Evolutionary conservation across 371 early-diverging fungal genomes (phyloP).

Genomic region (Entomophthora muscae): DNA sequence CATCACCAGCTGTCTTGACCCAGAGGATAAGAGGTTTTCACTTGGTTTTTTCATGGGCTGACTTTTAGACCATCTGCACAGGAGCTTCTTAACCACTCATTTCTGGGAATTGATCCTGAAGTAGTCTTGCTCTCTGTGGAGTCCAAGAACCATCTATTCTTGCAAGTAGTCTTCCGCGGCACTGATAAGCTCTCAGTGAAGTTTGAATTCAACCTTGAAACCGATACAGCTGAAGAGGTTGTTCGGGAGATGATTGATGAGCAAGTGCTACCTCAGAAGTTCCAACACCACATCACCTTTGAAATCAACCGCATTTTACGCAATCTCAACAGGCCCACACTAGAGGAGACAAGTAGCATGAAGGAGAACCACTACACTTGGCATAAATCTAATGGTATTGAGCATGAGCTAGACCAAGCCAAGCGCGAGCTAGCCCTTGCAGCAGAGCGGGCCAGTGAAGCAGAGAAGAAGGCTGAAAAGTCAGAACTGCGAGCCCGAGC

Average conservation of each 20-base stretch:
- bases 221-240: slow-evolving; percentile 80
- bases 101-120: slow-evolving; percentile 63
- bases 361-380: background rate
- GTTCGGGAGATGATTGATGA: slow-evolving; percentile 83
- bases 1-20: slow-evolving; percentile 53
- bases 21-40: slow-evolving; percentile 43
- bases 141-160: slow-evolving; percentile 38
- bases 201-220: slow-evolving; percentile 73
- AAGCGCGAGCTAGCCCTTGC: slow-evolving; percentile 5
- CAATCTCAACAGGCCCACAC: slow-evolving; percentile 32
- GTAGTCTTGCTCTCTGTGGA: slow-evolving; percentile 40
- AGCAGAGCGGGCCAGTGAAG: background rate
- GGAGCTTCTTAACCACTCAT: slow-evolving; percentile 61
- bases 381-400: background rate
- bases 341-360: slow-evolving; percentile 10
- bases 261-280: slow-evolving; percentile 48
- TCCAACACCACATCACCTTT: slow-evolving; percentile 55
- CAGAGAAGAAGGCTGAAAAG: slow-evolving; percentile 4
- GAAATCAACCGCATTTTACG: slow-evolving; percentile 71
- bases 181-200: slow-evolving; percentile 65
- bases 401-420: slow-evolving; percentile 2
- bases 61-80: slow-evolving; percentile 37
- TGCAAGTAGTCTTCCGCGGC: slow-evolving; percentile 68
- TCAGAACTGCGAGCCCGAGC: slow-evolving; percentile 2
- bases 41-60: background rate